Conservation (phyloP, 306 rosid genomes). For the Glycine soja region DNA sequence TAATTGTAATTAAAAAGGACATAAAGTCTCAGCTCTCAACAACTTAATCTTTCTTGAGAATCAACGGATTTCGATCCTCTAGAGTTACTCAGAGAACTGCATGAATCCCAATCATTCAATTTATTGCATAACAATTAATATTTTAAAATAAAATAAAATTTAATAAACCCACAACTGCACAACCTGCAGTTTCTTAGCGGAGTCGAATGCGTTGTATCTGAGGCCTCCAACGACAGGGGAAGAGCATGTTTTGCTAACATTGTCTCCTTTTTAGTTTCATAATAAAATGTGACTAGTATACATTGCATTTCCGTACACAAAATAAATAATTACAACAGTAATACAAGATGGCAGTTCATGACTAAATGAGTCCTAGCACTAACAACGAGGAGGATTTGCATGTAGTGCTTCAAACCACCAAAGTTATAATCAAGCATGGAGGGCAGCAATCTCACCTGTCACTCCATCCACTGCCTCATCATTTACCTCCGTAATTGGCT, state of each 20-base stretch:
- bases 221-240: neutral
- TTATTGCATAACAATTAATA: too few relatives aligned
- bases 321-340: slow-evolving; percentile 38
- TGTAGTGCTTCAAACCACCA: slow-evolving; percentile 28
- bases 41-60: too few relatives aligned
- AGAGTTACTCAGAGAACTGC: too few relatives aligned
- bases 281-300: slow-evolving; percentile 29
- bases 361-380: slow-evolving; percentile 42
- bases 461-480: slow-evolving; percentile 70
- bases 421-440: slow-evolving; percentile 45
- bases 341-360: slow-evolving; percentile 31
- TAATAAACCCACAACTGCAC: neutral
- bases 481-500: slow-evolving; percentile 61
- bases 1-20: too few relatives aligned
- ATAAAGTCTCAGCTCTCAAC: too few relatives aligned
- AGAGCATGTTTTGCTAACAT: neutral
- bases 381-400: neutral
- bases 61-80: neutral
- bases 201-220: neutral
- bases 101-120: too few relatives aligned
- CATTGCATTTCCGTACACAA: slow-evolving; percentile 14
- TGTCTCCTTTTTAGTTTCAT: neutral
- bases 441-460: slow-evolving; percentile 62
- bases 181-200: neutral
- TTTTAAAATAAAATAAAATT: too few relatives aligned